Base-by-base conservation (phyloP, 2,329 filamentous ascomycete species). In the Aspergillus sp. region DNA sequence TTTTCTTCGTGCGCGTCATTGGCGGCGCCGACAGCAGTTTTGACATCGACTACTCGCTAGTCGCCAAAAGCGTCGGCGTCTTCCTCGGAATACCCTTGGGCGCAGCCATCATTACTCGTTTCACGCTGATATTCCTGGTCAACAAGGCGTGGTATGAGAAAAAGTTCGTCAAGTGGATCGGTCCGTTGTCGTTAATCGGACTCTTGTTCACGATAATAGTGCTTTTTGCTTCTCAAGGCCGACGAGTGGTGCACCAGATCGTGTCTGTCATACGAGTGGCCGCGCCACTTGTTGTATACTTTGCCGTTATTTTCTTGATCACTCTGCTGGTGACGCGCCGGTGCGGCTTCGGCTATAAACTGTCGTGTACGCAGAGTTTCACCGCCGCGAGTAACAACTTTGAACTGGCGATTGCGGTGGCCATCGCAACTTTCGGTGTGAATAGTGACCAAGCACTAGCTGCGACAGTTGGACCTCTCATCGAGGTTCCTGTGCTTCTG, bases 321-420 rank as follows among this genome's bases (percentile, higher is more conserved):
- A 93, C 88, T 0, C 71, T 93, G 1, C 73, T 72, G 39, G 69
- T 83, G 2, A 78, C 81, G 3, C 74, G 77, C 43, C 77, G 74
- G n/a, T 68, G 85, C n/a, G 85, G 88, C 0, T 90, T 90, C 49
- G 82, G 81, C 0, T 94, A 94, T 62, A 76, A 77, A 32, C 64
- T 90, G 1, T 78, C 79, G 1, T 77, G 79, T 9, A 91, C 88
- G 2, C 88, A 94, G 68, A 90, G 86, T 61, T 93, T 95, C 59
- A 94, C 88, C 0, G 90, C 88, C 0, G 86, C 88, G 1, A 95
- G 89, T 64, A 95, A 95, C 62, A 95, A 95, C 63, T 95, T 95
- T 60, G 90, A 95, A 71, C 72, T 95, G 20, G 88, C 90, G 0
- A 95, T 95, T 68, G 89, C 89, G 0, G 89, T 95, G 0, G 87